A percentile compares a stretch with the other conserved stretches of the same genome.
phyloP scores from a whole-genome alignment of 352 stramenopile species.

The Albugo candida region DNA sequence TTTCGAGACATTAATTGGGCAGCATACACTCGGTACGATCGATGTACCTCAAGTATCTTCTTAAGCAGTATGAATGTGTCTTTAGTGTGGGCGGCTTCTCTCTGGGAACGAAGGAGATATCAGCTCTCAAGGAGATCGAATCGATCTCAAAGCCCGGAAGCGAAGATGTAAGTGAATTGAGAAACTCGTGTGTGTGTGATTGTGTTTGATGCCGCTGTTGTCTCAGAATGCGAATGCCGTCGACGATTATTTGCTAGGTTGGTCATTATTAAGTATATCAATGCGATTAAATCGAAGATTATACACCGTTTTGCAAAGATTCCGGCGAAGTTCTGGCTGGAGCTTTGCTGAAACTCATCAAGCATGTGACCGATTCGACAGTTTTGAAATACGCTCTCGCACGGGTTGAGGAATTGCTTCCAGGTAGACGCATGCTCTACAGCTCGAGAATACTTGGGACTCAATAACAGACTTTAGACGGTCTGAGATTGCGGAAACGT shows the following conservation, averaged over 20 bases:
- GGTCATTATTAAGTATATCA: neutral
- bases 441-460: neutral
- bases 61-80: neutral
- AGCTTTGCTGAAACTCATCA: constrained; percentile 65
- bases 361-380: constrained; percentile 76
- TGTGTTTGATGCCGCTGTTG: neutral
- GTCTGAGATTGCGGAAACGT: constrained; percentile 52
- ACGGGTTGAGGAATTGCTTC: constrained; percentile 71
- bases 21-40: constrained; percentile 57
- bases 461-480: constrained; percentile 21
- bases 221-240: constrained; percentile 29
- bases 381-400: constrained; percentile 75
- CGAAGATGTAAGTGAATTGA: constrained; percentile 27
- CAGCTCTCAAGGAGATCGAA: constrained; percentile 67
- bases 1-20: constrained; percentile 83
- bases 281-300: neutral
- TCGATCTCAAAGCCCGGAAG: constrained; percentile 41
- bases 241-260: constrained; percentile 41
- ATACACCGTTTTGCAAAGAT: constrained; percentile 17
- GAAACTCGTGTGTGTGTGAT: neutral
- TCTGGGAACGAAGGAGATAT: constrained; percentile 73
- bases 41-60: neutral
- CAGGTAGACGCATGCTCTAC: constrained; percentile 14
- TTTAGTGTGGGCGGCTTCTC: constrained; percentile 51
- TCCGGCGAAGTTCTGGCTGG: constrained; percentile 33